Evolutionary conservation across 176 grass and related monocot genomes (phyloP).

Genomic region (barley (Hordeum vulgare)): DNA sequence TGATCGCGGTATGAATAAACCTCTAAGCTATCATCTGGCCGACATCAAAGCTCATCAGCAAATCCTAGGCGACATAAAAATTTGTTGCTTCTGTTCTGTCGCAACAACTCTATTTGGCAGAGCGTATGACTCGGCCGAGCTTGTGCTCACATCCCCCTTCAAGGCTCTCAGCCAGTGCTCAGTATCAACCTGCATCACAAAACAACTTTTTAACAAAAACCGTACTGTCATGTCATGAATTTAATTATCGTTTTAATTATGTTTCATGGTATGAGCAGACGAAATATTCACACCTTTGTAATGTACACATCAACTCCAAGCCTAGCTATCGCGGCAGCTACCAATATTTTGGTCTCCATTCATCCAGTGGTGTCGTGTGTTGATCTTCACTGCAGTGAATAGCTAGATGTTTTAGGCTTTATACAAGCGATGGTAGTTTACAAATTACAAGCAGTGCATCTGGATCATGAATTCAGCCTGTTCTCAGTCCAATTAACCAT

Average conservation of each 20-base stretch:
- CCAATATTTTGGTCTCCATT: constrained; percentile 90
- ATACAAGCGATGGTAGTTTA: not conserved
- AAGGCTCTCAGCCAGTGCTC: constrained; percentile 68
- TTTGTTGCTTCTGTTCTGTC: not conserved
- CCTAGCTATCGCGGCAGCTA: constrained; percentile 76
- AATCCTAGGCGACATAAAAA: not conserved
- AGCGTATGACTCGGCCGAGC: constrained; percentile 55
- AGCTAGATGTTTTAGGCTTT: constrained; percentile 14
- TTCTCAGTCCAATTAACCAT: not conserved
- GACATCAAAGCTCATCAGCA: not conserved
- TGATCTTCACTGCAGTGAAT: constrained; percentile 61
- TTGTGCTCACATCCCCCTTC: constrained; percentile 52
- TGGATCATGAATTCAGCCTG: not conserved
- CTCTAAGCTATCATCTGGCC: not conserved
- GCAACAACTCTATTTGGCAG: constrained; percentile 32
- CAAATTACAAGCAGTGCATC: not conserved
- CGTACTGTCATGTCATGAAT: not conserved
- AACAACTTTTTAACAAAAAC: not conserved
- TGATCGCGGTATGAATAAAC: not conserved
- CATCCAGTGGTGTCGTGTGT: constrained; percentile 91
- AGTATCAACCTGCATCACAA: constrained; percentile 57
- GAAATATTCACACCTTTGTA: constrained; percentile 48
- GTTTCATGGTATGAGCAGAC: not conserved
- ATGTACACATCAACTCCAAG: constrained; percentile 91
- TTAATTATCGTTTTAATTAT: not conserved